phyloP scores from a whole-genome alignment of 495 filamentous ascomycete genomes.

The Eremomyces bilateralis region DNA sequence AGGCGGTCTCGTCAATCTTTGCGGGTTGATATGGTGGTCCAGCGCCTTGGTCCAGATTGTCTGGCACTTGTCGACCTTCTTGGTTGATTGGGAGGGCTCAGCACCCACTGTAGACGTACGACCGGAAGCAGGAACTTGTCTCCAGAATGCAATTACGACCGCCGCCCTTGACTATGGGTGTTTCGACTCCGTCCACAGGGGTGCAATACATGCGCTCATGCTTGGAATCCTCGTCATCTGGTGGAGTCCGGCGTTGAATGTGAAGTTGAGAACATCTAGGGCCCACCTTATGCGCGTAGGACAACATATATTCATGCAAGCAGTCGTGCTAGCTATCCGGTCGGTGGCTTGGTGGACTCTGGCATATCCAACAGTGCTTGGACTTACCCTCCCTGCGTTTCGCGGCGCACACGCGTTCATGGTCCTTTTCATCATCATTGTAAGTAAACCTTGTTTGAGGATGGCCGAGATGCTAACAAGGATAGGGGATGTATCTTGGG shows the following conservation, averaged over 20 bases:
- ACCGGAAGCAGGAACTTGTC: background rate
- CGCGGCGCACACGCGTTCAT: conserved; percentile 35
- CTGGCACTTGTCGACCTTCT: background rate
- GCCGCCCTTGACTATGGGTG: background rate
- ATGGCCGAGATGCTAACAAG: background rate
- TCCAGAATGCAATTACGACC: background rate
- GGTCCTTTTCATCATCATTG: conserved; percentile 17
- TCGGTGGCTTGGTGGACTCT: conserved; percentile 30
- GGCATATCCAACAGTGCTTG: conserved; percentile 24
- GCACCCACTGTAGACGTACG: background rate
- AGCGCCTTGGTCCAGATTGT: background rate
- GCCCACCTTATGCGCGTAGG: conserved; percentile 31
- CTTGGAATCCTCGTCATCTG: conserved; percentile 36
- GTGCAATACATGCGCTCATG: conserved; percentile 26
- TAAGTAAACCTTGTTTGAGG: conserved; percentile 3
- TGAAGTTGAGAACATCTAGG: conserved; percentile 37
- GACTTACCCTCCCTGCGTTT: conserved; percentile 20
- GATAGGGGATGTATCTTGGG: conserved; percentile 8
- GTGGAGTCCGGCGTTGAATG: conserved; percentile 56
- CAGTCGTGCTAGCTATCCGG: conserved; percentile 35
- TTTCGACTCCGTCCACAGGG: no score
- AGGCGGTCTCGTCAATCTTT: background rate
- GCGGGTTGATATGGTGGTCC: background rate
- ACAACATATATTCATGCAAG: conserved; percentile 48
- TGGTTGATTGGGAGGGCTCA: background rate